Base-by-base conservation (phyloP, 371 early-diverging fungal genomes). In the Saksenaea vasiformis region DNA sequence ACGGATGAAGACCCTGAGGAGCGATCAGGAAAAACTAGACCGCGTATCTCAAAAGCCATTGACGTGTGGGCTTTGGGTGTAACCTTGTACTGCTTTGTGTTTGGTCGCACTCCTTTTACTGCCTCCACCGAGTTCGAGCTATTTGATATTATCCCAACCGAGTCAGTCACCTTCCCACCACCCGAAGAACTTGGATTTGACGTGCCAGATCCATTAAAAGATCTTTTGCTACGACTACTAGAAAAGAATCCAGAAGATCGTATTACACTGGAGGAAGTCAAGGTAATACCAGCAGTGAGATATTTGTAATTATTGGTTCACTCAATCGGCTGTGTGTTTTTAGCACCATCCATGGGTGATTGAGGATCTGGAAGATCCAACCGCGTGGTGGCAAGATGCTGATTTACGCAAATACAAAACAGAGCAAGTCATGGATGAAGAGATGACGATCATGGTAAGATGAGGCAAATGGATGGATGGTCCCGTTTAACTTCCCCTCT, bases 61-160 rank as follows among this genome's bases (percentile, higher is more conserved):
- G 99, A 99, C 74, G 86, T 98, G 4, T 99, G 99, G 99, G 97
- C 98, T n/a, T 77, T 98, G 58, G 99, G 99, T 0, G 97, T 99
- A 19, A 96, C 98, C 1, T 84, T 99, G 7, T 99, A 95, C 76
- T 98, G 98, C 63, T 79, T 99, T 38, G 82, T 97, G 13, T 96
- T 88, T 78, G 99, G 99, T 3, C 80, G 84, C 31, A 93, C 96
- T 41, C 99, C 99, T 3, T 99, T 99, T 78, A 89, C 90, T 27
- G 99, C 95, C 7, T 89, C 89, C 13, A 94, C 90, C 26, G 96
- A 96, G 76, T 95, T 90, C 78, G 97, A 96, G 74, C 78, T 97
- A 51, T 95, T 95, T 71, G 89, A 92, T 67, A 84, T 92, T 17
- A 97, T 96, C 36, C 90, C 93, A 38, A 83, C 80, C 24, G 75